These are phyloP conservation scores for Phytophthora citrophthora DNA, from an alignment of 352 stramenopile species.

Conservation along the genomic window DNA sequence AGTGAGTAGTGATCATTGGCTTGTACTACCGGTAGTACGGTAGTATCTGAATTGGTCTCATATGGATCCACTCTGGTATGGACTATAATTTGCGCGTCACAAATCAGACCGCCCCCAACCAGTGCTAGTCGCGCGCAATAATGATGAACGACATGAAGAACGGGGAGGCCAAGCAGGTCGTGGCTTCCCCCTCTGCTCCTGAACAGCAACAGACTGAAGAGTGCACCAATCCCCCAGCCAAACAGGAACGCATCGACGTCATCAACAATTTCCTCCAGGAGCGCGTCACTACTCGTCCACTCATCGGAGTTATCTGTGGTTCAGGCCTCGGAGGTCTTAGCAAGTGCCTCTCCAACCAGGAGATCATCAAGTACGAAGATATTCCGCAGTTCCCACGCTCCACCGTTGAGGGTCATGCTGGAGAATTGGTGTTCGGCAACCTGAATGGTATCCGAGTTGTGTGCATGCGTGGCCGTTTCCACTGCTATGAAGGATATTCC, in stretches of 20 bases:
- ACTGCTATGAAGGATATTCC: slow-evolving; percentile 95
- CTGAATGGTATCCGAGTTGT: slow-evolving; percentile 82
- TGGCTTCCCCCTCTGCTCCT: slow-evolving; percentile 6
- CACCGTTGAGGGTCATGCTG: slow-evolving; percentile 93
- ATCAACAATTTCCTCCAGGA: slow-evolving; percentile 71
- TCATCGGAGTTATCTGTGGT: slow-evolving; percentile 92
- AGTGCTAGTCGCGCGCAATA: neutral
- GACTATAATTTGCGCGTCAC: too few relatives aligned
- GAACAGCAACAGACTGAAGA: slow-evolving; percentile 36
- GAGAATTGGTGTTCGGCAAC: slow-evolving; percentile 93
- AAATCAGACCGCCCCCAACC: neutral
- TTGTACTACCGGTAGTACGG: too few relatives aligned
- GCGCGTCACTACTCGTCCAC: slow-evolving; percentile 43
- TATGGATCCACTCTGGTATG: too few relatives aligned
- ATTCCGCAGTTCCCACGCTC: slow-evolving; percentile 93
- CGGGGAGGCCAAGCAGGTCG: neutral
- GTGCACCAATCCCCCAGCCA: slow-evolving; percentile 8
- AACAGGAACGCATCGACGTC: slow-evolving; percentile 68
- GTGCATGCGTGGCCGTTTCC: slow-evolving; percentile 95
- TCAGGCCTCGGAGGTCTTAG: slow-evolving; percentile 93
- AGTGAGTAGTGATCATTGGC: too few relatives aligned
- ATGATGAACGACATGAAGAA: slow-evolving; percentile 43
- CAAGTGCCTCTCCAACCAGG: slow-evolving; percentile 83
- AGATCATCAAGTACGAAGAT: slow-evolving; percentile 92
- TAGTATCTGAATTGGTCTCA: too few relatives aligned